A percentile compares a stretch with the other conserved stretches of the same genome.
Conservation (phyloP, 2,329 filamentous ascomycete genomes). For the Coniosporium tulheliwenetii region DNA sequence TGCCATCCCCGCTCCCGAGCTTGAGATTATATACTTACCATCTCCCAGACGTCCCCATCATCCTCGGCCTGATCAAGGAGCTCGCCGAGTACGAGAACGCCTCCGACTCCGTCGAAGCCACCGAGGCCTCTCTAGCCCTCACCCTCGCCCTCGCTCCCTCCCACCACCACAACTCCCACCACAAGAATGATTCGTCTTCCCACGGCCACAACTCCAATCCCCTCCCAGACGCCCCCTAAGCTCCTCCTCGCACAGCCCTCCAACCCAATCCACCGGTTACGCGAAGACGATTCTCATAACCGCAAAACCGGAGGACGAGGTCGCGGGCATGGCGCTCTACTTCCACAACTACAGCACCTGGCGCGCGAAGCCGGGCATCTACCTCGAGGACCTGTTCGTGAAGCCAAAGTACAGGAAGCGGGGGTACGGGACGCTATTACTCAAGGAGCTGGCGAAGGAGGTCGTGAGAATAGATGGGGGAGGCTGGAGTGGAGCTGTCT, state of each 20-base stretch:
- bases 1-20: background rate
- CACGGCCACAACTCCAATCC: background rate
- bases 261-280: slow-evolving; percentile 40
- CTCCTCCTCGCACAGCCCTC: slow-evolving; percentile 6
- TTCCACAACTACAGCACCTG: slow-evolving; percentile 96
- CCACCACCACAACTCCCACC: slow-evolving; percentile 20
- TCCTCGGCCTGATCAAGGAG: slow-evolving; percentile 68
- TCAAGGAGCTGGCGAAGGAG: slow-evolving; percentile 66
- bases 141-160: slow-evolving; percentile 63
- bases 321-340: slow-evolving; percentile 73
- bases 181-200: slow-evolving; percentile 8
- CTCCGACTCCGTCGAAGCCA: slow-evolving; percentile 59
- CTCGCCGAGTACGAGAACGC: slow-evolving; percentile 81
- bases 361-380: slow-evolving; percentile 74
- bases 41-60: slow-evolving; percentile 57
- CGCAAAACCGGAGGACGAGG: slow-evolving; percentile 13
- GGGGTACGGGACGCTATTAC: slow-evolving; percentile 64
- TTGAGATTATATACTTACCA: background rate
- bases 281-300: slow-evolving; percentile 59
- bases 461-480: slow-evolving; percentile 55
- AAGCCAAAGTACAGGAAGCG: slow-evolving; percentile 51
- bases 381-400: slow-evolving; percentile 89
- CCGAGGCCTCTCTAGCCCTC: slow-evolving; percentile 50
- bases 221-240: background rate
- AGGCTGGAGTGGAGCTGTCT: slow-evolving; percentile 82